phyloP scores from a whole-genome alignment of 83 land plant genomes.

The Isoetes engelmannii region DNA sequence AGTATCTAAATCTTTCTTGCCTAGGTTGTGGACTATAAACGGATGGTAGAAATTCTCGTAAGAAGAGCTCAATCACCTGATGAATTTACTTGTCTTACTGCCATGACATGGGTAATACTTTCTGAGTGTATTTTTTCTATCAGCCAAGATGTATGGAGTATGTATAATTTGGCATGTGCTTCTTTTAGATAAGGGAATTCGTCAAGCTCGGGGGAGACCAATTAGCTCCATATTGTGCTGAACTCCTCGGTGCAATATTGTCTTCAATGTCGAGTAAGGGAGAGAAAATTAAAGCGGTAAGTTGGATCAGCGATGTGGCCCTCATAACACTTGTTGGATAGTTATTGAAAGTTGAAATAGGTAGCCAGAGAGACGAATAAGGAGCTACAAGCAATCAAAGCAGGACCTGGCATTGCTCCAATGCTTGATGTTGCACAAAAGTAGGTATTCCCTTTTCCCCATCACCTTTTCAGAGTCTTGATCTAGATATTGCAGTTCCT shows the following conservation, averaged over 20 bases:
- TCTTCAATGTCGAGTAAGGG: slow-evolving; percentile 1
- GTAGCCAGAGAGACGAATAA: slow-evolving; percentile 7
- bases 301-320: background rate
- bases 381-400: slow-evolving; percentile 5
- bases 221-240: slow-evolving; percentile 1
- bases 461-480: too few species aligned
- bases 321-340: too few species aligned
- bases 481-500: too few species aligned
- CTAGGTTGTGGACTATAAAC: background rate
- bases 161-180: background rate
- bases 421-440: slow-evolving; percentile 80
- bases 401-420: slow-evolving; percentile 51
- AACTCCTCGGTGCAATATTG: slow-evolving; percentile 1
- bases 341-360: background rate
- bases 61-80: slow-evolving; percentile 9
- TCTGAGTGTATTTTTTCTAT: background rate
- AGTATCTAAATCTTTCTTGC: background rate
- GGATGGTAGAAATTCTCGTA: slow-evolving; percentile 6
- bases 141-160: background rate
- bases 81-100: slow-evolving; percentile 7
- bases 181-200: slow-evolving; percentile 5
- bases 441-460: slow-evolving; percentile 22
- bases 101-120: slow-evolving; percentile 7
- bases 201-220: slow-evolving; percentile 8
- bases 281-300: slow-evolving; percentile 12